Conservation (phyloP, 1,284 basidiomycete species). For the Volvariella surrecta region DNA sequence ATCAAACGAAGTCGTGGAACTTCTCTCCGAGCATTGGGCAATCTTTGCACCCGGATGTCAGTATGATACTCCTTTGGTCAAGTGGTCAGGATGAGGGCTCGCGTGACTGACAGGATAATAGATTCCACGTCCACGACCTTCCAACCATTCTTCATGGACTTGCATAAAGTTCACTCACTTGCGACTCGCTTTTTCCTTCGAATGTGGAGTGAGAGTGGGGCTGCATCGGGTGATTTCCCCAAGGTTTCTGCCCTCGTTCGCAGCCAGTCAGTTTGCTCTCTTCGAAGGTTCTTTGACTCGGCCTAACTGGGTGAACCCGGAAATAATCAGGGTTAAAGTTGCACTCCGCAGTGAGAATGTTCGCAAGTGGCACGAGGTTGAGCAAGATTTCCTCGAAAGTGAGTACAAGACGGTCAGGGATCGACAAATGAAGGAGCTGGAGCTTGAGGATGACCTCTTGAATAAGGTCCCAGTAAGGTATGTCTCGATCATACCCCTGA, state of each 20-base stretch:
- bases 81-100: background rate
- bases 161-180: conserved; percentile 75
- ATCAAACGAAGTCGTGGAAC: conserved; percentile 81
- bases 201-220: conserved; percentile 94
- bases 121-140: conserved; percentile 80
- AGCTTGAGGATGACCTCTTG: conserved; percentile 84
- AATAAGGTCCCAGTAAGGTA: conserved; percentile 80
- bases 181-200: conserved; percentile 86
- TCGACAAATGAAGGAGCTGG: conserved; percentile 90
- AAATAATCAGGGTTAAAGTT: conserved; percentile 54
- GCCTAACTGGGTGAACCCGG: conserved; percentile 2
- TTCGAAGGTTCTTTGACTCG: background rate
- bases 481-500: conserved; percentile 16
- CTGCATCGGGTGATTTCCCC: conserved; percentile 72
- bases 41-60: conserved; percentile 72
- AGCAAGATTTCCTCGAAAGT: conserved; percentile 76
- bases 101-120: conserved; percentile 16
- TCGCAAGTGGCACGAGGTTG: conserved; percentile 80
- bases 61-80: conserved; percentile 17
- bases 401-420: conserved; percentile 87
- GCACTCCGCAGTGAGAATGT: conserved; percentile 71
- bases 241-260: conserved; percentile 78
- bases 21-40: conserved; percentile 82
- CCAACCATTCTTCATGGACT: conserved; percentile 87
- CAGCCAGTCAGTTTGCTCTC: conserved; percentile 62